Conservation (phyloP, 169 alveolate species). For the Babesia bigemina region DNA sequence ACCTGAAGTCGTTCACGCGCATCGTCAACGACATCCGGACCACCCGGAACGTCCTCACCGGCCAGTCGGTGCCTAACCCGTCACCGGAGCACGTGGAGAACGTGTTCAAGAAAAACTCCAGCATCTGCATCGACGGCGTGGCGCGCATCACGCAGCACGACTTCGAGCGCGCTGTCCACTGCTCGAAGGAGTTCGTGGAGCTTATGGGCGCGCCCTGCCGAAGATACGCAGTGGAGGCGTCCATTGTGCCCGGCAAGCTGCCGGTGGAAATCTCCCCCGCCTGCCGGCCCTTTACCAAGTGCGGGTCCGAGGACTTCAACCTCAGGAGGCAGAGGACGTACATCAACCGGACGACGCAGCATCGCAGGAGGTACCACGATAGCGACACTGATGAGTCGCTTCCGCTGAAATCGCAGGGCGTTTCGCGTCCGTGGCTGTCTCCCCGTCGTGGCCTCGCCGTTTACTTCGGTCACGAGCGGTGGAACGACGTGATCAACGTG, state of each 20-base stretch:
- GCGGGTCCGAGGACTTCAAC: conserved; percentile 7
- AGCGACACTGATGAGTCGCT: not conserved
- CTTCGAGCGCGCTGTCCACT: conserved; percentile 48
- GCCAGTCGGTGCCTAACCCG: conserved; percentile 3
- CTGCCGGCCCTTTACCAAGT: not conserved
- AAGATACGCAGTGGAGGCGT: conserved; percentile 57
- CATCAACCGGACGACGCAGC: conserved; percentile 35
- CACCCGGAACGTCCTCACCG: conserved; percentile 28
- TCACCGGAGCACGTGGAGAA: conserved; percentile 18
- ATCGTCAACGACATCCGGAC: conserved; percentile 49
- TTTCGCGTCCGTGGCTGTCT: not conserved
- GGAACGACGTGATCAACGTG: conserved; percentile 89
- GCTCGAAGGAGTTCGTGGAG: conserved; percentile 51
- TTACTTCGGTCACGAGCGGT: conserved; percentile 89
- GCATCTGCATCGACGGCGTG: conserved; percentile 32
- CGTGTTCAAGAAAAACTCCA: conserved; percentile 36
- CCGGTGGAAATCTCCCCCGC: not conserved
- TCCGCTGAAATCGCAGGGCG: not conserved
- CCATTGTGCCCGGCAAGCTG: not conserved
- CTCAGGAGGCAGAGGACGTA: conserved; percentile 26
- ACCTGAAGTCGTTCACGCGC: conserved; percentile 37
- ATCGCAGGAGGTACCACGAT: conserved; percentile 12
- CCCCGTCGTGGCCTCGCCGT: conserved; percentile 73
- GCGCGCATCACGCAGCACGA: conserved; percentile 53
- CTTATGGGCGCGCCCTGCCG: conserved; percentile 44